Conservation (phyloP, 805 yeast species). For the Wickerhamomyces chambardii region DNA sequence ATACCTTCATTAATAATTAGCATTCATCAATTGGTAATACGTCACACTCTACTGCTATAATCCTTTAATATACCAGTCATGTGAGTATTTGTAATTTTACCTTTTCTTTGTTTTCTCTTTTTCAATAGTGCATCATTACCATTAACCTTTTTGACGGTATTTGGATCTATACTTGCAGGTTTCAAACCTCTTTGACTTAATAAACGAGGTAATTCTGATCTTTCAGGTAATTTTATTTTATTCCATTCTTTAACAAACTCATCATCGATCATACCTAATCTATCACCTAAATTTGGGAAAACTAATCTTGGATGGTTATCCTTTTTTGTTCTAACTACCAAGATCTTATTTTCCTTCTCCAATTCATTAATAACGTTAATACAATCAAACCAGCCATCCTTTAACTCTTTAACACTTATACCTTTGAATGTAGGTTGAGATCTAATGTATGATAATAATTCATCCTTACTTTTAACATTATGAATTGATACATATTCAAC, state of each 20-base stretch:
- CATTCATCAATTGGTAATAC: background rate
- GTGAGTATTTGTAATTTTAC: slow-evolving; percentile 92
- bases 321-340: slow-evolving; percentile 85
- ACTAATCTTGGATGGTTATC: slow-evolving; percentile 89
- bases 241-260: slow-evolving; percentile 84
- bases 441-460: slow-evolving; percentile 63
- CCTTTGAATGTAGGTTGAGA: slow-evolving; percentile 86
- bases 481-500: slow-evolving; percentile 85
- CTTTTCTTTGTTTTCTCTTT: slow-evolving; percentile 87
- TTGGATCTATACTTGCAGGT: slow-evolving; percentile 98
- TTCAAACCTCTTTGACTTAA: slow-evolving; percentile 81
- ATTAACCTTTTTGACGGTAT: slow-evolving; percentile 61
- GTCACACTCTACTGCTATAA: slow-evolving; percentile 34
- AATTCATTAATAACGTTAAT: slow-evolving; percentile 67
- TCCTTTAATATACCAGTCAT: slow-evolving; percentile 94
- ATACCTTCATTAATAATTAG: slow-evolving; percentile 1
- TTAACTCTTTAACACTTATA: slow-evolving; percentile 56
- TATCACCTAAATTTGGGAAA: slow-evolving; percentile 83
- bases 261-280: slow-evolving; percentile 60
- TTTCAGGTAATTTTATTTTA: slow-evolving; percentile 68
- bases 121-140: slow-evolving; percentile 41
- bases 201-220: slow-evolving; percentile 70
- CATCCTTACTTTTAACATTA: slow-evolving; percentile 76
- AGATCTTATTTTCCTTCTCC: slow-evolving; percentile 66
- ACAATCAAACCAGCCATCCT: slow-evolving; percentile 95